A percentile compares a stretch with the other conserved stretches of the same genome.
Conservation (phyloP, 148 eudicot species). For the Beta vulgaris region DNA sequence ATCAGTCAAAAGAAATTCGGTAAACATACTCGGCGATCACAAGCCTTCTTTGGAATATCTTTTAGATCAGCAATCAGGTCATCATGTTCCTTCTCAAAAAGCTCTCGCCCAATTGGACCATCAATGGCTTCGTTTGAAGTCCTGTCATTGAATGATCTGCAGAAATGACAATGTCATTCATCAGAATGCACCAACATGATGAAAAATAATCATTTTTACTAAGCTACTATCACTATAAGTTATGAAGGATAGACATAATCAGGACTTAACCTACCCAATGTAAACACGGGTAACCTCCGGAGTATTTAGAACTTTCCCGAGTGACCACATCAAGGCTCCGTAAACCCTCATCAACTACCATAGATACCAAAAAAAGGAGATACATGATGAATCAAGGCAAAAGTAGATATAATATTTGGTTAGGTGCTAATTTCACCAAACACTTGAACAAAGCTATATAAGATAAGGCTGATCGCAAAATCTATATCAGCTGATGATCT, state of each 20-base stretch:
- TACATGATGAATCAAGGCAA: no score
- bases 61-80: slow-evolving; percentile 77
- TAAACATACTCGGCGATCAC: slow-evolving; percentile 70
- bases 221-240: neutral
- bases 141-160: slow-evolving; percentile 79
- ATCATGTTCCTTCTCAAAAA: slow-evolving; percentile 82
- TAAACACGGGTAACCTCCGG: slow-evolving; percentile 89
- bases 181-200: neutral
- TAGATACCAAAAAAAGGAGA: neutral
- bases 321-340: slow-evolving; percentile 96
- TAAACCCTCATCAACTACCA: slow-evolving; percentile 79
- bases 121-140: slow-evolving; percentile 51
- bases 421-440: neutral
- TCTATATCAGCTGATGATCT: no score
- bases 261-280: slow-evolving; percentile 52
- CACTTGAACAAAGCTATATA: no score
- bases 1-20: neutral
- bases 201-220: no score
- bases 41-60: slow-evolving; percentile 86
- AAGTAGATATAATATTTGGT: neutral
- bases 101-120: slow-evolving; percentile 69
- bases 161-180: slow-evolving; percentile 9
- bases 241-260: neutral
- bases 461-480: no score
- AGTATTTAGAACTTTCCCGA: slow-evolving; percentile 77